A percentile compares a stretch with the other conserved stretches of the same genome.
phyloP scores from a whole-genome alignment of 371 early-diverging fungal genomes.

The Nematocida displodere region DNA sequence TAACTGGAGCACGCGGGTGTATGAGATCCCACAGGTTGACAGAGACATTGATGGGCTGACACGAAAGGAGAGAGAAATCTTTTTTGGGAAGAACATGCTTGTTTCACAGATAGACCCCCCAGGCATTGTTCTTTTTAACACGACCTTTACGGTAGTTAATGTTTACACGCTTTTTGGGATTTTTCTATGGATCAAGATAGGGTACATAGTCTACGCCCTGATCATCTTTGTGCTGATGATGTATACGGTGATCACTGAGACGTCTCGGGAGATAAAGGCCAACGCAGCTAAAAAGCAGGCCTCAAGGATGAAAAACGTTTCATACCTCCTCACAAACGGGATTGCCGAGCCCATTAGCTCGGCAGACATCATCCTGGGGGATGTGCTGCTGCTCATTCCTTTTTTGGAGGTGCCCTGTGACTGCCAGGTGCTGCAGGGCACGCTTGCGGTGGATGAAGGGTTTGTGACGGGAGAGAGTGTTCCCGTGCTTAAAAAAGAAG shows the following conservation, averaged over 20 bases:
- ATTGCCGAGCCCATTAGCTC: slow-evolving; percentile 29
- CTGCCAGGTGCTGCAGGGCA: slow-evolving; percentile 81
- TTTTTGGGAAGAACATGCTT: slow-evolving; percentile 60
- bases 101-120: neutral
- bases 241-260: slow-evolving; percentile 49
- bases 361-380: slow-evolving; percentile 57
- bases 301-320: slow-evolving; percentile 6
- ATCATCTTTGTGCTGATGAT: slow-evolving; percentile 54
- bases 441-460: slow-evolving; percentile 90
- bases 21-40: neutral
- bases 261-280: slow-evolving; percentile 34
- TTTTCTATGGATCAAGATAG: slow-evolving; percentile 53
- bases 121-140: slow-evolving; percentile 36
- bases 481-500: slow-evolving; percentile 73
- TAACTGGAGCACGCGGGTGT: slow-evolving; percentile 12
- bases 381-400: slow-evolving; percentile 54
- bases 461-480: slow-evolving; percentile 95
- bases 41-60: slow-evolving; percentile 3
- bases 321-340: slow-evolving; percentile 47
- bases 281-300: slow-evolving; percentile 41
- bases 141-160: slow-evolving; percentile 30
- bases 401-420: slow-evolving; percentile 75
- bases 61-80: slow-evolving; percentile 51
- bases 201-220: slow-evolving; percentile 56
- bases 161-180: slow-evolving; percentile 56